Evolutionary conservation across 306 rosid species (phyloP), one percentile per base, ranked within the genome.

Genomic region (Trifolium repens): DNA sequence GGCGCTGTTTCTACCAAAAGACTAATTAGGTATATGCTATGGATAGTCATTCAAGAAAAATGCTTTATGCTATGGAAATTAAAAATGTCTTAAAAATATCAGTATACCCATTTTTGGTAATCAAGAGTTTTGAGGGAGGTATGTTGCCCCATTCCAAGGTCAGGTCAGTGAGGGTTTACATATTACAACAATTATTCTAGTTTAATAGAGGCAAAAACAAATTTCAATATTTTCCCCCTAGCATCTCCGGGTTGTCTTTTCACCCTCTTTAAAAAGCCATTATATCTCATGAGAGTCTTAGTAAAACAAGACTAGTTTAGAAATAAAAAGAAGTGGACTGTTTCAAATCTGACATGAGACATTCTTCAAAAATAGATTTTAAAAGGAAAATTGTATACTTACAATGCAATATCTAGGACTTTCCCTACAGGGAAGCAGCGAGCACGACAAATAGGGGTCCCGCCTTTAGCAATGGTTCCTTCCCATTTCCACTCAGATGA

Each of bases 391-490:
- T 74, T 59, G 17, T 64, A 67, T 78, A 92, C 99, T 90, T 89
- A 94, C 99, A 94, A 69, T 75, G 74, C 65, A 12, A 88, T 85
- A 82, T 92, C 99, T 55, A 94, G 84, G 79, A 85, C 83, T 84
- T 92, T 92, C 60, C 97, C 99, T 61, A 94, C 97, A 55, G 98
- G 99, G 82, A 94, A 94, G 87, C 99, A 92, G 68, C 93, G 99
- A 53, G 99, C 99, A 71, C 90, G 96, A 82, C 99, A 90, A 67
- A 94, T 85, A 75, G 96, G 98, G 35, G 96, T 89, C 78, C 99
- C 99, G 69, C 99, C 97, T 89, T 94, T 94, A 50, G 99, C 99
- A 76, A 90, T 94, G 74, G 96, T 92, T 70, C 99, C 98, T 86
- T 92, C 98, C 99, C 99, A 94, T 81, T 90, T 94, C 99, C 99